Base-by-base conservation (phyloP, 371 early-diverging fungal genomes). In the Batrachochytrium dendrobatidis region DNA sequence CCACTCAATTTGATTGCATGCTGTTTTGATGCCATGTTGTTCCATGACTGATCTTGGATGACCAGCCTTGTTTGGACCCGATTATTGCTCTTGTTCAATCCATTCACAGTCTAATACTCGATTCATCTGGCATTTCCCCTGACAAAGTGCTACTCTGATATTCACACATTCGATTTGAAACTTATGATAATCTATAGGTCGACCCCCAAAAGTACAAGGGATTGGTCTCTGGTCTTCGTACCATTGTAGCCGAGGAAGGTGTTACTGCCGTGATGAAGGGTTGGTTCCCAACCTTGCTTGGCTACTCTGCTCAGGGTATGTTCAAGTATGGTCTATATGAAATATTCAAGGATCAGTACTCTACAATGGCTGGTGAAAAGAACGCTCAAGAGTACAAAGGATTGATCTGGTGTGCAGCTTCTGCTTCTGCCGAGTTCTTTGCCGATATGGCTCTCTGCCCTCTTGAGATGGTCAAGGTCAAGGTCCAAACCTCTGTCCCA, bases 271-370 rank as follows among this genome's bases (percentile, higher is more conserved):
- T 92, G 51, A 83, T 78, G 66, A 90, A 86, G 31, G 93, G 92
- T 39, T 78, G 83, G 29, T 82, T 79, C 24, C 91, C 93, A 28
- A 92, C 93, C 31, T 72, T 84, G 48, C 67, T 87, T 35, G 93
- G 93, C n/a, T 92, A 92, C 77, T 88, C 85, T 58, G 66, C 86
- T 46, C 93, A 92, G 76, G 93, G 93, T 53, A 80, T 82, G 64
- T 83, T 86, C 75, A 92, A 92, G 79, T 92, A 85, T 71, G 93
- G 93, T 44, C 80, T 86, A 61, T 90, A 90, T 72, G 93, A 92
- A 74, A 12, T 67, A 34, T 71, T 71, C 71, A 75, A 91, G 73
- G 80, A 86, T 75, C 72, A 75, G 58, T 86, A 83, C 66, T 64
- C 82, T 53, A 74, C 79, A 33, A 8, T 79, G 2, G 80, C 75